Base-by-base conservation (phyloP, 352 stramenopile genomes). In the Elongisporangium senticosum region DNA sequence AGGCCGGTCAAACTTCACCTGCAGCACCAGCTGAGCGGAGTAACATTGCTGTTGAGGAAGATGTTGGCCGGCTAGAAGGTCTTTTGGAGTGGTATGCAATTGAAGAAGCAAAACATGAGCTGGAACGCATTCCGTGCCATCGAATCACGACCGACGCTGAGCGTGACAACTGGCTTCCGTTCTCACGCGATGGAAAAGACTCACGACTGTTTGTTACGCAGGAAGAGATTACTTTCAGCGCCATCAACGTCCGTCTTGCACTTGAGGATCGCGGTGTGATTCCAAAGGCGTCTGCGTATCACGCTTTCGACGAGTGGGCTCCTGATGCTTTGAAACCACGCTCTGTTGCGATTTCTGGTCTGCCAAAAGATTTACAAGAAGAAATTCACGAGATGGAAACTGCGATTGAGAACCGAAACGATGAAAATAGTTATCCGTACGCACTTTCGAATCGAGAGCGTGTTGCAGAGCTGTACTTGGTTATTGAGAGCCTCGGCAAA, bases 241-340 rank as follows among this genome's bases (percentile, higher is more conserved):
- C 75, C 0, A 55, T 51, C 6, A 91, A 89, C 53, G 76, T 91
- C 3, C 82, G 82, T 13, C 53, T 68, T 1, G 82, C 82, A 3
- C 52, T 91, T 6, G 73, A 85, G 48, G 82, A 91, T 49, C 82
- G 82, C 11, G 82, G 82, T 2, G 77, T 91, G 8, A 86, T 91
- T 24, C 79, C 76, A 10, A 69, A 71, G 23, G 76, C 74, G 1
- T 61, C 60, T 8, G 58, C 28, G 14, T 63, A 63, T 53, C 52
- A 66, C 28, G 49, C 55, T 11, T 52, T 57, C 15, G 48, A 62
- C 7, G 51, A 33, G 7, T 7, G 23, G 6, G 51, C 58, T 10
- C 37, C 47, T 11, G 56, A 53, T 53, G 49, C 37, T 2, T 19
- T 17, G 17, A 51, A 53, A 20, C 49, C 11, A 37, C 15, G 19